Base-by-base conservation (phyloP, 2,329 filamentous ascomycete genomes). In the Aspergillus calidoustus region DNA sequence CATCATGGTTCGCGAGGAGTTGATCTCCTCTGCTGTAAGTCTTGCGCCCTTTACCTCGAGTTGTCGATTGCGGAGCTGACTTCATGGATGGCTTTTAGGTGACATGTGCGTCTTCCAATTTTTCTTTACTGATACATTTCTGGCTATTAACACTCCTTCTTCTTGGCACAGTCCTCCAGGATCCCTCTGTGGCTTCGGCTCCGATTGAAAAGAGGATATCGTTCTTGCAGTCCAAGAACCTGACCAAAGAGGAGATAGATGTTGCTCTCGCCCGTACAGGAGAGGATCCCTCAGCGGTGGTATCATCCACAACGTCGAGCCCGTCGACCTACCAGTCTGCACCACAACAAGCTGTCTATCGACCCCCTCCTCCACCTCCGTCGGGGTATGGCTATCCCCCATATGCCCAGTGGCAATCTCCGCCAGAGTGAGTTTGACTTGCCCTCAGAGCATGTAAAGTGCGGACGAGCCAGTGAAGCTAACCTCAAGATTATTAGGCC, bases 171-270 rank as follows among this genome's bases (percentile, higher is more conserved):
- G 92, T 99, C 79, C 88, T 99, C 63, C 92, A 96, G 80, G 95
- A 99, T 76, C 93, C 95, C 11, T 96, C 90, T 55, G 94, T 99
- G 69, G 88, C 92, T 43, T 87, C 88, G 9, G 94, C 95, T 5
- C 90, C 95, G n/a, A 81, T 97, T 64, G 95, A 98, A 73, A 97
- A 95, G 79, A 89, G 92, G 67, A 86, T 98, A 62, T 91, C 93
- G 8, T 99, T 99, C 71, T 84, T 99, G 22, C 91, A 93, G 77
- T 96, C 93, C 7, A 99, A 99, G 81, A 98, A 99, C 77, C 85
- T 99, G 58, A 98, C 94, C 0, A 91, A 95, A 76, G 94, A 98
- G 79, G 96, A 99, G 80, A 91, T 99, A 72, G 91, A 95, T 73
- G 83, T 87, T 43, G 91, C 96, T 17, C 85, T 99, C 68, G 85